These are phyloP conservation scores for Arxiozyma heterogenica DNA, from an alignment of 1,139 yeast genomes.

Conservation along the genomic window DNA sequence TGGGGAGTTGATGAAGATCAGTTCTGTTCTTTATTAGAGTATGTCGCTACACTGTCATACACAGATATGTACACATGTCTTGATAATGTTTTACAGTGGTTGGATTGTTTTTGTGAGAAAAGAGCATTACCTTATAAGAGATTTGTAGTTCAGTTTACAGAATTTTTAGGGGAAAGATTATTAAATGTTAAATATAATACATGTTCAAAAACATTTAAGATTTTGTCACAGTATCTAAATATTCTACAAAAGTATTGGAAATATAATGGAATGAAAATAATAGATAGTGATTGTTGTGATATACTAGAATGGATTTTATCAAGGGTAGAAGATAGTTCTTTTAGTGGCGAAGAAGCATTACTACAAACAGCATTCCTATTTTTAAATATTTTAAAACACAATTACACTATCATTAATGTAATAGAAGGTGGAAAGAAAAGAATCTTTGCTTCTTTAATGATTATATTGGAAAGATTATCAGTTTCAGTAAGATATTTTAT, in stretches of 20 bases:
- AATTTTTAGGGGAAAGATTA: conserved; percentile 19
- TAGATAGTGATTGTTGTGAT: conserved; percentile 23
- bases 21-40: background rate
- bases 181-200: conserved; percentile 17
- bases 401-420: conserved; percentile 13
- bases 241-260: conserved; percentile 17
- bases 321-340: conserved; percentile 18
- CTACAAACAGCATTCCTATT: conserved; percentile 11
- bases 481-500: conserved; percentile 5
- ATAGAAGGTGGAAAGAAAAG: conserved; percentile 24
- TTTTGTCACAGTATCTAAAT: conserved; percentile 15
- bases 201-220: conserved; percentile 15
- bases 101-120: background rate
- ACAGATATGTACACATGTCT: background rate
- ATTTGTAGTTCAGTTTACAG: conserved; percentile 15
- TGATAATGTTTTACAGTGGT: background rate
- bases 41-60: background rate
- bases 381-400: conserved; percentile 15
- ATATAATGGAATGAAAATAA: background rate
- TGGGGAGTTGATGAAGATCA: background rate
- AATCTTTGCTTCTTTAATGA: conserved; percentile 18
- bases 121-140: background rate
- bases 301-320: conserved; percentile 25
- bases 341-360: conserved; percentile 16
- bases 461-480: conserved; percentile 15